Evolutionary conservation across 2,329 filamentous ascomycete species (phyloP).

Genomic region (Microcyclospora tardicrescens): DNA sequence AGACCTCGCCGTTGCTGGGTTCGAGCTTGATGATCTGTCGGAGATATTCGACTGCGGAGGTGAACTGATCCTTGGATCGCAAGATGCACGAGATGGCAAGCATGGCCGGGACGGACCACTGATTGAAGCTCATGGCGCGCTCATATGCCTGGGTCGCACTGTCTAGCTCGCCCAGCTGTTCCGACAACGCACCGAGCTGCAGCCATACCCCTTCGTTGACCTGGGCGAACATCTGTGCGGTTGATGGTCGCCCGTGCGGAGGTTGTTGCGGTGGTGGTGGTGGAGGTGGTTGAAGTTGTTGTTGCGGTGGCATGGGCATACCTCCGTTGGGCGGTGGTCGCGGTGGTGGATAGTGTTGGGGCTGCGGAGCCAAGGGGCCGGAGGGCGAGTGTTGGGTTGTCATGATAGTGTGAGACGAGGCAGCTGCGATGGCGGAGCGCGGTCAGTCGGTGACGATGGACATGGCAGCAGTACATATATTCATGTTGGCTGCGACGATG

Average conservation of each 20-base stretch:
- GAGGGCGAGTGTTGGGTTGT: slow-evolving; percentile 59
- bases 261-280: slow-evolving; percentile 41
- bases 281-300: slow-evolving; percentile 24
- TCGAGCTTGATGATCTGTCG: slow-evolving; percentile 86
- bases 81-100: slow-evolving; percentile 87
- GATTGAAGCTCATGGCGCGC: slow-evolving; percentile 74
- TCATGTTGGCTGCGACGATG: too few relatives aligned
- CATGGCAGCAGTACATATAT: too few relatives aligned
- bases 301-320: slow-evolving; percentile 26
- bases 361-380: slow-evolving; percentile 51
- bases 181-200: slow-evolving; percentile 75
- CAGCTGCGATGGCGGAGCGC: too few relatives aligned
- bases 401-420: slow-evolving; percentile 12
- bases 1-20: slow-evolving; percentile 79
- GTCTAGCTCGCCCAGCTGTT: slow-evolving; percentile 77
- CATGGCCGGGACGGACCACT: slow-evolving; percentile 81
- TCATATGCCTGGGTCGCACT: slow-evolving; percentile 86
- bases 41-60: slow-evolving; percentile 85
- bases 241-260: slow-evolving; percentile 23
- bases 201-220: slow-evolving; percentile 87
- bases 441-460: too few relatives aligned
- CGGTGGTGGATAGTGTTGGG: slow-evolving; percentile 53
- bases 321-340: slow-evolving; percentile 43
- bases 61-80: slow-evolving; percentile 83
- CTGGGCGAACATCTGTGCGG: slow-evolving; percentile 60